Evolutionary conservation across 768 basidiomycete species (phyloP).

Genomic region (Suillus subalutaceus): DNA sequence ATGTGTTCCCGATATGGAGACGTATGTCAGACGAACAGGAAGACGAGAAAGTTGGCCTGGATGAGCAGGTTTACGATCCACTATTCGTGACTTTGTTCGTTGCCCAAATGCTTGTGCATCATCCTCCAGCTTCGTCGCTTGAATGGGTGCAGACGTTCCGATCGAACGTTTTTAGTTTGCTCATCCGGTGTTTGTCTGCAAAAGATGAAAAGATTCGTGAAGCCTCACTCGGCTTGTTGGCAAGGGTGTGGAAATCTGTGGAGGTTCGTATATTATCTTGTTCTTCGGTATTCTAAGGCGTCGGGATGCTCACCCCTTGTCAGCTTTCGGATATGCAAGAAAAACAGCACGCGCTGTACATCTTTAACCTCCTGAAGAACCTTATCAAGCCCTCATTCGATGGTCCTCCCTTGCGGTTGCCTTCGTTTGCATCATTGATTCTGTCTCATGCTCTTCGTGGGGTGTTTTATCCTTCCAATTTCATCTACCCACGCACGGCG

Average conservation of each 20-base stretch:
- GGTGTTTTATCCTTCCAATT: conserved; percentile 85
- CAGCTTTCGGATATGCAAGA: conserved; percentile 77
- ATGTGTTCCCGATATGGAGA: conserved; percentile 71
- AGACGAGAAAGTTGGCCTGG: conserved; percentile 27
- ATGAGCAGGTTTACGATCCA: conserved; percentile 73
- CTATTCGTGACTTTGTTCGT: conserved; percentile 72
- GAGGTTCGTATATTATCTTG: conserved; percentile 49
- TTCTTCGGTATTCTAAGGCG: background rate
- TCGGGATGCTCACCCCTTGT: conserved; percentile 4
- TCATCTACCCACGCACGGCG: conserved; percentile 84
- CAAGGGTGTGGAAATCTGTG: conserved; percentile 59
- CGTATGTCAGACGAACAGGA: conserved; percentile 42
- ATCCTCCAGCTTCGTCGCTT: conserved; percentile 60
- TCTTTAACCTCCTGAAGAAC: conserved; percentile 69
- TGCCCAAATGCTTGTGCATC: conserved; percentile 63
- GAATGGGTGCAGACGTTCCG: conserved; percentile 65
- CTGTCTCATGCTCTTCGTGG: conserved; percentile 80
- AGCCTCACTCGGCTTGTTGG: conserved; percentile 62
- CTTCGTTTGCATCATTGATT: conserved; percentile 79
- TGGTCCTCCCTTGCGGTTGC: conserved; percentile 56
- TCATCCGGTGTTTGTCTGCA: conserved; percentile 73
- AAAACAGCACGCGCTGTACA: conserved; percentile 69
- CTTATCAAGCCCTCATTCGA: conserved; percentile 44
- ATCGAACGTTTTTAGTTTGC: conserved; percentile 74
- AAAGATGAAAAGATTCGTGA: conserved; percentile 62